Conservation (phyloP, 306 rosid genomes). For the Quillaja saponaria region DNA sequence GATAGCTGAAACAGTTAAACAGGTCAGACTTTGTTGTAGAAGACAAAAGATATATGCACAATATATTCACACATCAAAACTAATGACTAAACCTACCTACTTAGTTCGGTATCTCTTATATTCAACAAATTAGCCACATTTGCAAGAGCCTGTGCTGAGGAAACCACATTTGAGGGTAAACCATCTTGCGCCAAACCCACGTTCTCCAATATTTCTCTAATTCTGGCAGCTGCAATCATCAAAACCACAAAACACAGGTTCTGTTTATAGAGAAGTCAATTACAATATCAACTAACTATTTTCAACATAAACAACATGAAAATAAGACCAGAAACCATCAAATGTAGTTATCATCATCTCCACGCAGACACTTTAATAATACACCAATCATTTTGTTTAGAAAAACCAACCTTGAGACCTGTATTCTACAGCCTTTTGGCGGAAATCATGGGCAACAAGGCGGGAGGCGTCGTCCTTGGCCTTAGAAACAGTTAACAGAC, state of each 20-base stretch:
- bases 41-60: neutral
- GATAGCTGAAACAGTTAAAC: slow-evolving; percentile 60
- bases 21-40: slow-evolving; percentile 18
- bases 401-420: slow-evolving; percentile 74
- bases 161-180: slow-evolving; percentile 73
- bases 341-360: neutral
- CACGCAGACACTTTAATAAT: neutral
- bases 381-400: neutral
- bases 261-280: neutral
- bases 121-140: slow-evolving; percentile 87
- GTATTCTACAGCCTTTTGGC: slow-evolving; percentile 81
- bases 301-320: neutral
- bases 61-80: neutral
- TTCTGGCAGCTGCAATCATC: slow-evolving; percentile 70
- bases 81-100: slow-evolving; percentile 59
- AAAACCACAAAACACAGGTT: neutral
- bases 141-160: slow-evolving; percentile 81
- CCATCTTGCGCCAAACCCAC: slow-evolving; percentile 90
- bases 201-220: slow-evolving; percentile 85
- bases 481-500: slow-evolving; percentile 65
- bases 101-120: slow-evolving; percentile 91
- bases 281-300: neutral
- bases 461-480: slow-evolving; percentile 86
- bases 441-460: slow-evolving; percentile 78
- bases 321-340: neutral